Conservation (phyloP, 495 filamentous ascomycete species). For the Schizothecium vesticola region DNA sequence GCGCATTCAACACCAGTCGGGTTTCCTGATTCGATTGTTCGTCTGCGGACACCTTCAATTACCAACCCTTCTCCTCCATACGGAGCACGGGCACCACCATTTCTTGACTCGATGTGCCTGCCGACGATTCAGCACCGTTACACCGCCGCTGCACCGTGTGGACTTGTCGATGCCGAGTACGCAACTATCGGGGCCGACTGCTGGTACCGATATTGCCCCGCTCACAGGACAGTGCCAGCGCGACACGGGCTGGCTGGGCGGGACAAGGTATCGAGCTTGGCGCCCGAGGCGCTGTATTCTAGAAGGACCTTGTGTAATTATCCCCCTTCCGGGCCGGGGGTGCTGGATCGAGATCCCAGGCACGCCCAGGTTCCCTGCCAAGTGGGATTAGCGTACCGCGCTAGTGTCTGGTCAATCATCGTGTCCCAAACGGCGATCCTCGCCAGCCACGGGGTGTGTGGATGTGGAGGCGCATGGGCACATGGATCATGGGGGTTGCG, state of each 20-base stretch:
- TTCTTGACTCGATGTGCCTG: background rate
- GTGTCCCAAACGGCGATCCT: slow-evolving; percentile 13
- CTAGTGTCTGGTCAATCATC: slow-evolving; percentile 12
- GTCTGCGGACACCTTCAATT: no score
- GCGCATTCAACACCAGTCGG: no score
- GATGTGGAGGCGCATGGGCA: background rate
- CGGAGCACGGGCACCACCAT: no score
- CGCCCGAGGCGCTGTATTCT: slow-evolving; percentile 18
- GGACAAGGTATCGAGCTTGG: slow-evolving; percentile 6
- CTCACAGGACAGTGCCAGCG: background rate
- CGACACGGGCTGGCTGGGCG: background rate
- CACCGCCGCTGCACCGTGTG: background rate
- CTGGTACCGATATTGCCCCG: background rate
- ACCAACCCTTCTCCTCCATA: background rate
- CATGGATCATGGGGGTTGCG: background rate
- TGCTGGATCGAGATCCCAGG: slow-evolving; percentile 22
- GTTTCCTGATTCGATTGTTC: no score
- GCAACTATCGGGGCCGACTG: background rate
- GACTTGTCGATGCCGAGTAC: background rate
- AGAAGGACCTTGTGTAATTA: slow-evolving; percentile 18
- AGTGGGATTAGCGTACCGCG: background rate
- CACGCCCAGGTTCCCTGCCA: background rate
- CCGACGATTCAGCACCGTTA: background rate
- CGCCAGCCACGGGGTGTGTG: background rate
- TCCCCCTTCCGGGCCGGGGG: slow-evolving; percentile 8